Conservation (phyloP, 495 filamentous ascomycete species). For the Bathelium albidoporum region DNA sequence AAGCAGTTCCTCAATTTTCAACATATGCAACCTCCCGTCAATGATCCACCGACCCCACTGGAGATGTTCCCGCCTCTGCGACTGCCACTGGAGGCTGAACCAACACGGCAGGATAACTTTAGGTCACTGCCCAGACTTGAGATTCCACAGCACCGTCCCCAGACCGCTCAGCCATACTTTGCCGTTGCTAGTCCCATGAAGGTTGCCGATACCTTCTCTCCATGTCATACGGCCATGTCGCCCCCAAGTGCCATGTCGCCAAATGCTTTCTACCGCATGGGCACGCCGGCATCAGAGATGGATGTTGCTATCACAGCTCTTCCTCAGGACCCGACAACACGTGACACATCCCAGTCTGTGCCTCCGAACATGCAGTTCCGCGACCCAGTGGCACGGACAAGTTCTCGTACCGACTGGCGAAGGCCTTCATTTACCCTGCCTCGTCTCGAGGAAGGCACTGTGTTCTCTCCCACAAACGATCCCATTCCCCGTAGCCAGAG, state of each 20-base stretch:
- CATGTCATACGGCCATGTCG: conserved; percentile 25
- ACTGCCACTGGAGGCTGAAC: conserved; percentile 14
- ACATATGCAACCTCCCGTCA: conserved; percentile 38
- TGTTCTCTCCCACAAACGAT: conserved; percentile 27
- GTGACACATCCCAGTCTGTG: conserved; percentile 74
- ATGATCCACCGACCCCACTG: conserved; percentile 15
- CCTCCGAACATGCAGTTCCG: conserved; percentile 84
- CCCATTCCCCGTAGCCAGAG: not conserved
- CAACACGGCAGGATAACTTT: conserved; percentile 22
- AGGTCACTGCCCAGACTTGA: conserved; percentile 28
- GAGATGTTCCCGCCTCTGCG: conserved; percentile 32
- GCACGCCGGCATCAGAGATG: conserved; percentile 77
- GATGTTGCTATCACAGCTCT: conserved; percentile 79
- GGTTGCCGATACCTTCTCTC: conserved; percentile 22
- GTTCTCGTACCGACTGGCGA: conserved; percentile 37
- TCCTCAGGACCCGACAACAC: conserved; percentile 54
- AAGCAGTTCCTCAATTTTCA: conserved; percentile 79
- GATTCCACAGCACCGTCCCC: conserved; percentile 22
- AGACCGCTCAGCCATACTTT: conserved; percentile 10
- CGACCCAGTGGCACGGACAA: conserved; percentile 39
- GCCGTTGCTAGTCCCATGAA: not conserved
- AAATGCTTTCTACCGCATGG: conserved; percentile 51
- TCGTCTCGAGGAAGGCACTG: conserved; percentile 40
- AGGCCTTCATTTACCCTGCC: conserved; percentile 50
- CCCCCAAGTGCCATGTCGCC: conserved; percentile 31